These are phyloP conservation scores for Amanita polypyramis DNA, from an alignment of 768 basidiomycete genomes.

Conservation along the genomic window DNA sequence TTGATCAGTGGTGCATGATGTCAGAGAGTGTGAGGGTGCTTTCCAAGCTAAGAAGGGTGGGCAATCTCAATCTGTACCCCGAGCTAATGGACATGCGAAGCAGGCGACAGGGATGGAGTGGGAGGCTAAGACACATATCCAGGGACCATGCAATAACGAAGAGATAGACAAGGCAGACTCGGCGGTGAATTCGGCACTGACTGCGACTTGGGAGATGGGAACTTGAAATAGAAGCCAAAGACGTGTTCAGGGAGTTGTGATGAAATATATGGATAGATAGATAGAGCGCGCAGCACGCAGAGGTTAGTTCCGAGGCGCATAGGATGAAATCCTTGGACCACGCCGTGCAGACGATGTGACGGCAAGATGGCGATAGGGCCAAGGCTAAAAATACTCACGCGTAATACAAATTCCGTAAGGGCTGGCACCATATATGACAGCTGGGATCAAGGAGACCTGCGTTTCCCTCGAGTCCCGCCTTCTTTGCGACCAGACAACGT, in stretches of 20 bases:
- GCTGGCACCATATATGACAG: constrained; percentile 5
- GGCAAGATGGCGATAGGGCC: neutral
- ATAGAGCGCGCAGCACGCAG: neutral
- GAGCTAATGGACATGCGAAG: too few species aligned
- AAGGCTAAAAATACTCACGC: neutral
- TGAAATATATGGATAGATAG: neutral
- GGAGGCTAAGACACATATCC: too few species aligned
- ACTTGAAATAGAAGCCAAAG: neutral
- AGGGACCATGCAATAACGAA: too few species aligned
- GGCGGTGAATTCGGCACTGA: too few species aligned
- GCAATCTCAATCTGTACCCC: too few species aligned
- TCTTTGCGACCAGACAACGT: constrained; percentile 4
- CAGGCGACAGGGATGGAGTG: too few species aligned
- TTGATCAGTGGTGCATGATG: too few species aligned
- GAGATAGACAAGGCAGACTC: too few species aligned
- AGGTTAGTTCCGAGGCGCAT: neutral
- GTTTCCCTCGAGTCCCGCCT: constrained; percentile 4
- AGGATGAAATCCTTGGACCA: neutral
- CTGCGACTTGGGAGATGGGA: too few species aligned
- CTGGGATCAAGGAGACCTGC: neutral
- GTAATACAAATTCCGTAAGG: neutral
- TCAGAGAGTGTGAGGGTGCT: too few species aligned
- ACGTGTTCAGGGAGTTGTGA: neutral
- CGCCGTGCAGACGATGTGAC: neutral
- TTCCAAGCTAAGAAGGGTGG: too few species aligned